Conservation (phyloP, 108 stramenopile species). For the Cyclotella distinguenda region DNA sequence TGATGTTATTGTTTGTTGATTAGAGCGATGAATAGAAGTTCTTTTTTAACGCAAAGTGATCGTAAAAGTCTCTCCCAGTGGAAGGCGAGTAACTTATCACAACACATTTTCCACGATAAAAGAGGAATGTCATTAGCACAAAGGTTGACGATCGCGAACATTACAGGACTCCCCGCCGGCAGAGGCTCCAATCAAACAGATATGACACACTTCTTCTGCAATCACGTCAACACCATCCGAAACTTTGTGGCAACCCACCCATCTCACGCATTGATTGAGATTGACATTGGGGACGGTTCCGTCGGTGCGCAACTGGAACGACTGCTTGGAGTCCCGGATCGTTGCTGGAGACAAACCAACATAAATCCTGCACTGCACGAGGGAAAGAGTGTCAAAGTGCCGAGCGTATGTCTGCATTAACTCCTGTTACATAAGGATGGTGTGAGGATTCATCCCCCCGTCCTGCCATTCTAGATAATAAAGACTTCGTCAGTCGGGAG, state of each 20-base stretch:
- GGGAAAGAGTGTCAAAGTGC: constrained; percentile 1
- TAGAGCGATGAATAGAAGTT: not conserved
- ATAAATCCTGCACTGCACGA: constrained; percentile 15
- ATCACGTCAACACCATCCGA: constrained; percentile 19
- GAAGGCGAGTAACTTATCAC: constrained; percentile 1
- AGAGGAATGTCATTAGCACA: not conserved
- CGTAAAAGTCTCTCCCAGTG: not conserved
- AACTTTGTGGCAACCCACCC: constrained; percentile 17
- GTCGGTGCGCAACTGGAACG: constrained; percentile 9
- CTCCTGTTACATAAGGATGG: too few relatives aligned
- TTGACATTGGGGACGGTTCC: constrained; percentile 14
- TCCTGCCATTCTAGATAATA: not conserved
- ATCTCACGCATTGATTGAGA: constrained; percentile 25
- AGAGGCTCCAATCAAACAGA: constrained; percentile 16
- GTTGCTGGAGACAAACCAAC: constrained; percentile 33
- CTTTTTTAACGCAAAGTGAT: not conserved
- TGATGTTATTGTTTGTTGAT: constrained; percentile 1
- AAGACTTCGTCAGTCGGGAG: not conserved
- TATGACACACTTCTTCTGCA: constrained; percentile 21
- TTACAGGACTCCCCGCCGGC: constrained; percentile 20
- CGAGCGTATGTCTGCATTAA: not conserved
- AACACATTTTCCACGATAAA: not conserved
- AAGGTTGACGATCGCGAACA: constrained; percentile 11
- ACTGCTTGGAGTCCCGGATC: constrained; percentile 18
- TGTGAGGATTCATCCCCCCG: not conserved